Evolutionary conservation across 306 rosid genomes (phyloP), one percentile per base, ranked within the genome.

Genomic region (Castanea mollissima): DNA sequence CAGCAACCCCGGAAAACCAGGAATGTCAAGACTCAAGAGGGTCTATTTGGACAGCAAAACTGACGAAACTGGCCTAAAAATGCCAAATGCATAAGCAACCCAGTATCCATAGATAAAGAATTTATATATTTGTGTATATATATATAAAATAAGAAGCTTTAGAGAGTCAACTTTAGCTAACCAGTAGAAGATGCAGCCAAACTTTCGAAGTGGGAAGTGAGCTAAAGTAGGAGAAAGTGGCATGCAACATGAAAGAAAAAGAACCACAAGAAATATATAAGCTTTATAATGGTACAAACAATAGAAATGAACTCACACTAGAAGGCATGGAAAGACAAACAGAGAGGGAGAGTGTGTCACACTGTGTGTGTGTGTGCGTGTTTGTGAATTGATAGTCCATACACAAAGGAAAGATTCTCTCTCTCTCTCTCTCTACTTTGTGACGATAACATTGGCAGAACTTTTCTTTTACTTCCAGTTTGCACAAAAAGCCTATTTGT

Each of bases 31-130:
- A 71, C 63, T 67, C 19, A 34, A 86, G 79, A 71, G 58, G 85
- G 75, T 65, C 54, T 62, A 77, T 67, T 57, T 31, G 62, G 70
- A 56, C 69, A 65, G 81, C 56, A 44, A 84, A 82, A 83, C 67
- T 35, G 69, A 83, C 78, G 74, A 75, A 79, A 77, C 57, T 46
- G 71, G 31, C 79, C 57, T 23, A 38, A 32, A 73, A 55, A 49
- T 52, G 68, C 79, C 78, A 77, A 77, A 79, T 86, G 85, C 83
- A 65, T 44, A 51, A 71, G 16, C 74, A 82, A 64, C 41, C 46
- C 76, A 83, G 59, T 69, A 77, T 75, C 70, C 78, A 38, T 35
- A 14, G 74, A 73, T 77, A 44, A 73, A 6, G 14, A 62, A 58
- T 11, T 29, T n/a, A 31, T 32, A 29, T 2, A 55, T 23, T 7